Base-by-base conservation (phyloP, 2,329 filamentous ascomycete genomes). In the Penicillium hordei region DNA sequence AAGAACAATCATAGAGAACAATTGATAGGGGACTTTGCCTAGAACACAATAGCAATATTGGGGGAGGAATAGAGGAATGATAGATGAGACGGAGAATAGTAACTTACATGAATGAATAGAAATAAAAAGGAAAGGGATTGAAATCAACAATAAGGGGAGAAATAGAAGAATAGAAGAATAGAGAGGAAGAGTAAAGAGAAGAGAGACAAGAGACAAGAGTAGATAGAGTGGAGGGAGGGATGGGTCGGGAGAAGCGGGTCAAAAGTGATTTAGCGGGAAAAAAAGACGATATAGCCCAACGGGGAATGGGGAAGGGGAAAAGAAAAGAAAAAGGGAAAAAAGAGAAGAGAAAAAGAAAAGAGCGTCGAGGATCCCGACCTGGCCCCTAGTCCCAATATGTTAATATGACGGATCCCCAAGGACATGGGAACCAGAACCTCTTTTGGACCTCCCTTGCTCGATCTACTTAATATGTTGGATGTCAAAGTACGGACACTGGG, bases 391-490 rank as follows among this genome's bases (percentile, higher is more conserved):
- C 72, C 72, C 68, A 65, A 74, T 73, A 66, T 68, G 71, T 74
- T 71, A 72, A 73, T 73, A 74, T 74, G 72, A 74, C 72, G 71
- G 71, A 73, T 73, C 70, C 70, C 68, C 65, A 70, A 39, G n/a
- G 44, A 48, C 31, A 48, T 52, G 12, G 31, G 31, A 52, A 45
- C 45, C 39, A 48, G 52, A 52, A 56, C 52, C 54, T 52, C 39
- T 38, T 43, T 52, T 29, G 25, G 10, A 36, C 23, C 42, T 51
- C 53, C 53, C 53, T 56, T 56, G 53, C 57, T 61, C 48, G 46
- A 59, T 60, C 52, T 64, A 51, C 49, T 43, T 29, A 17, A 52
- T 52, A 29, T 54, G 48, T 44, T 2, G 8, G 13, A 34, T 34
- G 15, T 17, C 33, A 34, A 15, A 34, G 33, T 34, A 38, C 8